Base-by-base conservation (phyloP, 805 yeast species). In the Clavispora santaluciae region DNA sequence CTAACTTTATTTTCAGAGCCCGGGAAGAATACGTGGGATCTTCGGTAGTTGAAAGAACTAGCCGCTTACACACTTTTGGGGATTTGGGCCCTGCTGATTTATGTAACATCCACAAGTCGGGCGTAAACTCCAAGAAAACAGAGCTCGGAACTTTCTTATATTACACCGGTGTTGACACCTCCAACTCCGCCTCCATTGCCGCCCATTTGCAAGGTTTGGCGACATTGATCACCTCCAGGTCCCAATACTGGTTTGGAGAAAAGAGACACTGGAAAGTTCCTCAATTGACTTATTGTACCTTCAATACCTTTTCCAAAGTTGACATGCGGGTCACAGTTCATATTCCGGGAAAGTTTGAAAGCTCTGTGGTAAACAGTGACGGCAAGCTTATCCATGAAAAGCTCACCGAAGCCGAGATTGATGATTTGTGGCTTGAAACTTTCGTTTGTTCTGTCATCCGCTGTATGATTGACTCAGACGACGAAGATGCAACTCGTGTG, bases 171-270 rank as follows among this genome's bases (percentile, higher is more conserved):
- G 72, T 81, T 2, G 91, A 86, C 55, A 81, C 85, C 15, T 79
- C 87, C 18, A 82, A 79, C 52, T 76, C 87, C 12, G 86, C 93
- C 1, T 75, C 89, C 1, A 79, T 86, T 40, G 90, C 91, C 9
- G 89, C 89, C 1, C 79, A 80, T 42, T 63, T 85, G 42, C 85
- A 83, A 56, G 74, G 78, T 6, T 59, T 86, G 48, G 82, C 88
- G 24, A 84, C 76, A 40, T 67, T 81, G 26, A 79, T 86, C 22
- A 66, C 70, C 11, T 60, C 74, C 20, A 78, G 75, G 43, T 65
- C 76, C 23, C 95, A 86, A 58, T 66, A 76, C 34, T 86, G 95
- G 95, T 86, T 84, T 64, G 89, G 90, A 11, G 86, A 81, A 55
- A 73, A 71, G 47, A 84, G 77, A 53, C 72, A 73, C 44, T 85